A percentile compares a stretch with the other conserved stretches of the same genome.
Evolutionary conservation across 768 basidiomycete species (phyloP).

Genomic region (Agaricus blazei): DNA sequence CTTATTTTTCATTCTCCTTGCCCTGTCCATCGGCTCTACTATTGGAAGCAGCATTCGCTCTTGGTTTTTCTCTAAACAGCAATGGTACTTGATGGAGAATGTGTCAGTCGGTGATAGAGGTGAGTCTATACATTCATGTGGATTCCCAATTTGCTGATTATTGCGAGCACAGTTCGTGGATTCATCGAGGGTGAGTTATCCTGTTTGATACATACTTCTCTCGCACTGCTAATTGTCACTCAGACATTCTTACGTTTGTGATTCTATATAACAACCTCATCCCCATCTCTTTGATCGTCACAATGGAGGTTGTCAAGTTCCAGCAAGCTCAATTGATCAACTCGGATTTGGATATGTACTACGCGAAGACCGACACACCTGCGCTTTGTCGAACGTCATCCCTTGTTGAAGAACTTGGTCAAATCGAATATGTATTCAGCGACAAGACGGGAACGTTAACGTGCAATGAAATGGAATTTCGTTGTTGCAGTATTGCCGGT

Average conservation of each 20-base stretch:
- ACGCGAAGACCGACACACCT: conserved; percentile 90
- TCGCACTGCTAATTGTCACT: conserved; percentile 12
- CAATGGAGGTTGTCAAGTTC: conserved; percentile 99
- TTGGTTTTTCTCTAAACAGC: conserved; percentile 81
- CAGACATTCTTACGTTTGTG: conserved; percentile 96
- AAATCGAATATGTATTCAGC: conserved; percentile 95
- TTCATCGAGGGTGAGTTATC: conserved; percentile 70
- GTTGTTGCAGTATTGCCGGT: conserved; percentile 84
- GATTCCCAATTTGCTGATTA: conserved; percentile 1
- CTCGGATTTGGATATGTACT: conserved; percentile 98
- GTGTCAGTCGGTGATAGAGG: conserved; percentile 59
- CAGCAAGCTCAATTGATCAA: conserved; percentile 98
- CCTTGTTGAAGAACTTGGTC: conserved; percentile 96
- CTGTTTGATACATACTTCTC: conserved; percentile 1
- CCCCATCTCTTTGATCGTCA: conserved; percentile 97
- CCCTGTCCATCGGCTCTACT: conserved; percentile 85
- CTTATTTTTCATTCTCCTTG: conserved; percentile 83
- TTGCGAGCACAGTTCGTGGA: conserved; percentile 46
- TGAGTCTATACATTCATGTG: conserved; percentile 23
- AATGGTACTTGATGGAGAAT: conserved; percentile 86
- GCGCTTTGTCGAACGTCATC: conserved; percentile 97
- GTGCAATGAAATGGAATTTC: conserved; percentile 98
- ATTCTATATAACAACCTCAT: conserved; percentile 99
- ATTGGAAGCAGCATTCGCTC: conserved; percentile 88
- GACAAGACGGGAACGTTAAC: conserved; percentile 96